phyloP scores from a whole-genome alignment of 2,329 filamentous ascomycete species.

The Ophiostoma ulmi region DNA sequence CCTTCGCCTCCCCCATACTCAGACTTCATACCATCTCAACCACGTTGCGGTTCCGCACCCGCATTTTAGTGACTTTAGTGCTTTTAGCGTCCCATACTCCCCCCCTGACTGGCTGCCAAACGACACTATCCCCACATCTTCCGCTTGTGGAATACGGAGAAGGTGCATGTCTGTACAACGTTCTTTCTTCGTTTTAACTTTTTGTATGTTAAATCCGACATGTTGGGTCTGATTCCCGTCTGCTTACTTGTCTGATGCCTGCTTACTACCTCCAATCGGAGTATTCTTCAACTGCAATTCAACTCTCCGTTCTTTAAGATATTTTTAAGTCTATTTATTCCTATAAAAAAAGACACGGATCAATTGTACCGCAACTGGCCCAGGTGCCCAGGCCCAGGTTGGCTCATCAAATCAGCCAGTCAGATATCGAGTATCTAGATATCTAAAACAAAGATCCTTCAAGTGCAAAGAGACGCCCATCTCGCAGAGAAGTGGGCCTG shows the following conservation, averaged over 20 bases:
- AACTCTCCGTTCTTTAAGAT: too few species aligned
- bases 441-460: neutral
- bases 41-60: constrained; percentile 10
- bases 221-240: too few species aligned
- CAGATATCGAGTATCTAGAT: too few species aligned
- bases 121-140: constrained; percentile 3
- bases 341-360: too few species aligned
- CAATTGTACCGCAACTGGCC: neutral
- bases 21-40: neutral
- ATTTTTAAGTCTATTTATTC: too few species aligned
- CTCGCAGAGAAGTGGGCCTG: neutral
- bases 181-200: neutral
- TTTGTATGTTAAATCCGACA: neutral
- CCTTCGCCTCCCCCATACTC: neutral
- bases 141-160: constrained; percentile 5
- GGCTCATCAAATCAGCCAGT: too few species aligned
- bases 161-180: neutral
- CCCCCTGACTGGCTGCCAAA: neutral
- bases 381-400: neutral
- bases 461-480: neutral
- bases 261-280: too few species aligned
- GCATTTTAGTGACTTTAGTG: neutral
- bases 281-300: too few species aligned
- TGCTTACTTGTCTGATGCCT: too few species aligned
- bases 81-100: neutral